Evolutionary conservation across 352 stramenopile genomes (phyloP), one percentile per base, ranked within the genome.

Genomic region (Phytophthora citrophthora): DNA sequence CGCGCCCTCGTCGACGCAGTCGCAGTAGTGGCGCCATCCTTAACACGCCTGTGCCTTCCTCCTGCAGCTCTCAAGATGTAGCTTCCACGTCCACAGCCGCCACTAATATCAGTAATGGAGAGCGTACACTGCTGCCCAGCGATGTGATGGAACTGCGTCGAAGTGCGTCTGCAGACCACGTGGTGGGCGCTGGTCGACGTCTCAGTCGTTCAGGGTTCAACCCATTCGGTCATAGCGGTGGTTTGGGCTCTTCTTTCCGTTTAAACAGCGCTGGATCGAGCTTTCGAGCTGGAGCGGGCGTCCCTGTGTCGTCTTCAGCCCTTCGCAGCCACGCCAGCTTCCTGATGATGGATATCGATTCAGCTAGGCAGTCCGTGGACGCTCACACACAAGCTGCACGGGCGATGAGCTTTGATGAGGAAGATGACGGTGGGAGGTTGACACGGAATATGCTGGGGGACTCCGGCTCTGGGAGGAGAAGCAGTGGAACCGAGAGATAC

Each of bases 1-100:
- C 61, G 32, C 65, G 70, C 31, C 57, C 61, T 47, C 66, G 70
- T 13, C 61, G 66, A 27, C 70, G 70, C 38, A 78, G 70, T 49
- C 92, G 87, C 27, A 98, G 79, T 49, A 98, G 91, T 47, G 96
- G 74, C 29, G 97, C 91, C 46, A 92, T 97, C 18, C 91, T 91
- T n/a, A 96, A 80, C 7, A 77, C 84, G 65, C 92, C 83, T 32
- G 81, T 74, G 26, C 60, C 80, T 5, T 68, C 72, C 43, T 68
- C 81, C 50, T 80, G 63, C 15, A 72, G 68, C 49, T 61, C 64
- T 13, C 75, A 46, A 52, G 36, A 59, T 23, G 31, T 26, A 1
- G 13, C 23, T 16, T 20, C 24, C 12, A 16, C 24, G 7, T 38
- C 39, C 27, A 47, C 5, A 5, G 15, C 15, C 20, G 36, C 13